Evolutionary conservation across 768 basidiomycete species (phyloP), one percentile per base, ranked within the genome.

Genomic region (Tephrocybe sp.): DNA sequence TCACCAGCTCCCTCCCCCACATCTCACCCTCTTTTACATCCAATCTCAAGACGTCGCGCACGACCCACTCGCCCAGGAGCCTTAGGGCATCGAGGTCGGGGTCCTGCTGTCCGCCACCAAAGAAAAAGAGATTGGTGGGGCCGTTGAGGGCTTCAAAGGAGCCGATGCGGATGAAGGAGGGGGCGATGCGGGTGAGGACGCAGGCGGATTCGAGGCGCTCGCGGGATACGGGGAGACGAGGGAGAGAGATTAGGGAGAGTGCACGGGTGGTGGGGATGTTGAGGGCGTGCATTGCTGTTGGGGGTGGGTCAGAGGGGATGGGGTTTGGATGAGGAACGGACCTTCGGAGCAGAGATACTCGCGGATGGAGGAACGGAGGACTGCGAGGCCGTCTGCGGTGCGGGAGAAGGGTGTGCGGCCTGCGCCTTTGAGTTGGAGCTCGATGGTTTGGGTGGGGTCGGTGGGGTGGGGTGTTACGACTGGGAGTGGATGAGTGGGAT

Each of bases 301-400:
- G 13, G 26, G 47, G 26, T 30, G n/a, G 27, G 12, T 37, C 5
- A 19, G 12, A 1, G 39, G 18, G 18, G 13, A 25, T 22, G 21
- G 18, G 13, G 21, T 24, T 11, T 37, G 16, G 13, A 22, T 18
- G 2, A 35, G 21, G 6, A 34, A 62, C 69, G 51, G 55, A 84
- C 89, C 91, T 85, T 98, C 96, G 2, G 92, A 88, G 35, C 92
- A 88, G 8, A 98, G 81, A 59, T 86, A 98, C 69, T 98, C 97
- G 39, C 96, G 85, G 24, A 98, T 85, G 4, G 92, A 95, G 34
- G 92, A 94, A 22, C 97, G 85, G n/a, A 94, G 69, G 2, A 98
- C 96, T 0, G 97, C 97, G 15, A 99, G 77, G 0, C 97, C 97
- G 65, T 98, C 97, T 3, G 97, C 96, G 44, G 76, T 79, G 21